These are phyloP conservation scores for Nannochloropsis salina DNA, from an alignment of 108 stramenopile genomes.

Conservation along the genomic window DNA sequence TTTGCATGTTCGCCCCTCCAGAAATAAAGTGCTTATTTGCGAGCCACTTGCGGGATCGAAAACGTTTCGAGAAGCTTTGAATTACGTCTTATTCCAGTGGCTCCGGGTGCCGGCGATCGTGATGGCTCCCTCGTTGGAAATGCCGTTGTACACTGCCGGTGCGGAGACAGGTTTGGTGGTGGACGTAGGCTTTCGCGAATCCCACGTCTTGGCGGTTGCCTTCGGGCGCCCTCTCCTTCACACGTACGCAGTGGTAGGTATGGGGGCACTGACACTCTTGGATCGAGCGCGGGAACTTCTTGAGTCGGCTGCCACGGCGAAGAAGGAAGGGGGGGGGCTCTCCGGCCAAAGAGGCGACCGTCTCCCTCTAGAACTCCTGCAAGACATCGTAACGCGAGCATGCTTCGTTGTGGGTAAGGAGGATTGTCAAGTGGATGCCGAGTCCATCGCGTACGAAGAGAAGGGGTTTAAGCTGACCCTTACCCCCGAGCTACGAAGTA, in stretches of 20 bases:
- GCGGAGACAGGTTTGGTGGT: neutral
- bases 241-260: neutral
- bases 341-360: neutral
- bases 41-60: neutral
- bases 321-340: neutral
- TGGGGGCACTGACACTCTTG: neutral
- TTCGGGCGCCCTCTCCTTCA: neutral
- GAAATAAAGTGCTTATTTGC: neutral
- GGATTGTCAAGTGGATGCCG: too few species aligned
- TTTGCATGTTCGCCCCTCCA: neutral
- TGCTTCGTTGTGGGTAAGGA: neutral
- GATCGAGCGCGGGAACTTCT: neutral
- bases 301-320: neutral
- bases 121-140: neutral
- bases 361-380: neutral
- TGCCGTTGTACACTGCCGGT: neutral
- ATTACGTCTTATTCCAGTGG: neutral
- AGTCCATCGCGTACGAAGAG: neutral
- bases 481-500: neutral
- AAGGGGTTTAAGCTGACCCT: neutral
- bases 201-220: neutral
- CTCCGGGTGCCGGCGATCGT: neutral
- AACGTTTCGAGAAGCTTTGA: neutral
- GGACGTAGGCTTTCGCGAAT: slow-evolving; percentile 9
- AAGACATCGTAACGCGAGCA: neutral